These are phyloP conservation scores for Camellia japonica DNA, from an alignment of 148 eudicot species.

Conservation along the genomic window DNA sequence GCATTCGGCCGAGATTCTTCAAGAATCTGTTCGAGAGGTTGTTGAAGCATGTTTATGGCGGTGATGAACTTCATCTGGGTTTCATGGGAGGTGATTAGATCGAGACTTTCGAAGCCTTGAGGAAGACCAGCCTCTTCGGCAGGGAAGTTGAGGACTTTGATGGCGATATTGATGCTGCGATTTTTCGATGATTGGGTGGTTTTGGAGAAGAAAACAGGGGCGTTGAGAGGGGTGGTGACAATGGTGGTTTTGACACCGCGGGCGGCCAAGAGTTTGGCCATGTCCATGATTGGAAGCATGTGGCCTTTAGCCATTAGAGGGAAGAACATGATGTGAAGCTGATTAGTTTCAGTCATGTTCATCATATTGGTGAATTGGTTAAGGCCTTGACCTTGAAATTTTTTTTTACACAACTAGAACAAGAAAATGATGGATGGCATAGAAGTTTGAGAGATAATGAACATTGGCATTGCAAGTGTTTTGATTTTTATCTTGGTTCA, in stretches of 20 bases:
- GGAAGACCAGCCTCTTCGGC: conserved; percentile 40
- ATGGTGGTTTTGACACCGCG: conserved; percentile 46
- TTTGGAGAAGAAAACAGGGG: conserved; percentile 23
- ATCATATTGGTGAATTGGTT: too few species aligned
- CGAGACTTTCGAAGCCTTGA: conserved; percentile 27
- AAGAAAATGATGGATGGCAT: too few species aligned
- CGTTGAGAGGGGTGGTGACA: conserved; percentile 41
- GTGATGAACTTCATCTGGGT: not conserved
- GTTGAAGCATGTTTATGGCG: conserved; percentile 10
- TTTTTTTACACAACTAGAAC: too few species aligned
- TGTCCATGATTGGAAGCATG: conserved; percentile 48
- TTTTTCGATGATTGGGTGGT: conserved; percentile 9
- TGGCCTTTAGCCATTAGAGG: conserved; percentile 54
- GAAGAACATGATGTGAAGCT: conserved; percentile 44
- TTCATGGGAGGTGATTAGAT: conserved; percentile 30
- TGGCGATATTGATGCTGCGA: not conserved
- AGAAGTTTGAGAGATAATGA: too few species aligned
- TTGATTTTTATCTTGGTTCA: too few species aligned
- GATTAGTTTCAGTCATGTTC: not conserved
- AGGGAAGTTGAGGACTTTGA: conserved; percentile 27
- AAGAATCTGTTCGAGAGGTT: conserved; percentile 6
- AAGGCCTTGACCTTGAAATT: too few species aligned
- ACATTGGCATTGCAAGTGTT: too few species aligned
- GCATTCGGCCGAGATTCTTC: conserved; percentile 23
- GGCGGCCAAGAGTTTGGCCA: conserved; percentile 43